Evolutionary conservation across 495 filamentous ascomycete species (phyloP), one percentile per base, ranked within the genome.

Genomic region (Penicillium cosmopolitanum): DNA sequence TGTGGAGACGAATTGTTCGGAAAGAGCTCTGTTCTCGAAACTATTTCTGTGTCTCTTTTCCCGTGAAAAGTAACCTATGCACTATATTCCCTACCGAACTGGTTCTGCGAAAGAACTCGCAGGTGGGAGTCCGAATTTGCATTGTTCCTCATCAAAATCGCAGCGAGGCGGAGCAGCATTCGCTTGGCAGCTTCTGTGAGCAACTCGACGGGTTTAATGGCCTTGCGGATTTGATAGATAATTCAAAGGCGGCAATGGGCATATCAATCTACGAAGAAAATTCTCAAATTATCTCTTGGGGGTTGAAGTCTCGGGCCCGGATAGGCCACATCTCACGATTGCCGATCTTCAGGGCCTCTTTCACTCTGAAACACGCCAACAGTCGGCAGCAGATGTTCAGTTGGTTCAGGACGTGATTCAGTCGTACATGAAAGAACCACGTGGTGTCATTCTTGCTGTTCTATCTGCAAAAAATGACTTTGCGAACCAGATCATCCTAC

Each of bases 331-430:
- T 53, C 59, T 85, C 44, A 86, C 82, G 3, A 70, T 85, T 5
- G 81, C 85, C 4, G 83, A 89, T 61, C 65, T 86, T 7, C 84
- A 82, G 0, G 82, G 82, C 6, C 68, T 85, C 1, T 77, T 84
- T 18, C 71, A 79, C 23, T 76, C 76, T 8, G 74, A 77, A 57
- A 80, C 75, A 58, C 75, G 77, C 38, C 71, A 82, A 34, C 77
- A 82, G 57, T 77, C 76, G 1, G 70, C 66, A 21, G 70, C 72
- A 3, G 78, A 82, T 59, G 77, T 82, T 54, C 59, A 69, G 44
- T 69, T 79, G 9, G 80, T 84, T 51, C 69, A 77, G 35, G 50
- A 70, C 4, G 65, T 84, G 13, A 79, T 81, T 2, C 66, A 81
- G 42, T 62, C 67, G 1, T 85, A 85, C 63, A 83, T 84, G 77